Percentiles rank a stretch among this genome's conserved stretches.
Conservation (phyloP, 768 basidiomycete species). For the Favolaschia claudopus region DNA sequence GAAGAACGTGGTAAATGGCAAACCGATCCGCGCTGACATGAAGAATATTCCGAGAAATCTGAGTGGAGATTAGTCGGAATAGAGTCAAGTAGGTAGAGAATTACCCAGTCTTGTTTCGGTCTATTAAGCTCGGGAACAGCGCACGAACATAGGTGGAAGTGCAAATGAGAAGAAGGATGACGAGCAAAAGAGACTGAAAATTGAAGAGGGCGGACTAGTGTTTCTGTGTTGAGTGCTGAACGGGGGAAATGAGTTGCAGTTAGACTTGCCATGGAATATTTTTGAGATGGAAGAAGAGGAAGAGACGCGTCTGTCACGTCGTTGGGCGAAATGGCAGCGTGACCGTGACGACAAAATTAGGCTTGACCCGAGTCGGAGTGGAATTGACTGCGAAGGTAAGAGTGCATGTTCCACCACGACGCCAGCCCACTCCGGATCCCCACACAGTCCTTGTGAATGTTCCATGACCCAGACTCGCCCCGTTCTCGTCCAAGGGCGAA, state of each 20-base stretch:
- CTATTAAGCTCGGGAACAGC: conserved; percentile 87
- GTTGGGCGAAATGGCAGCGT: too few relatives aligned
- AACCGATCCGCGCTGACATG: conserved; percentile 96
- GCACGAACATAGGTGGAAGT: conserved; percentile 96
- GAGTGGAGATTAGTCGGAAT: background rate
- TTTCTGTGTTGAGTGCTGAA: too few relatives aligned
- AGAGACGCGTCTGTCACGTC: conserved; percentile 8
- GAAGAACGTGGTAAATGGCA: conserved; percentile 31
- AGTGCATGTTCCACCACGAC: background rate
- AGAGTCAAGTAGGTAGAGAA: conserved; percentile 25
- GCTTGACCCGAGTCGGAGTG: conserved; percentile 8
- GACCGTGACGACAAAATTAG: background rate
- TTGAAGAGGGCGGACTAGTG: conserved; percentile 94
- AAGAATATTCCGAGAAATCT: conserved; percentile 94
- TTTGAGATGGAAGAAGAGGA: background rate
- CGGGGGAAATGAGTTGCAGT: too few relatives aligned
- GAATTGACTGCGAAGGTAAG: conserved; percentile 10
- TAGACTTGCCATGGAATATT: too few relatives aligned
- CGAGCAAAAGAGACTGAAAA: conserved; percentile 93
- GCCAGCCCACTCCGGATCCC: background rate
- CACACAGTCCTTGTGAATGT: conserved; percentile 24
- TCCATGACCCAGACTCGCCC: conserved; percentile 36
- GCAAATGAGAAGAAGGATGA: conserved; percentile 92
- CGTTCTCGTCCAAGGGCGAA: conserved; percentile 49
- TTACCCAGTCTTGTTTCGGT: conserved; percentile 94